phyloP scores from a whole-genome alignment of 805 yeast species.

The Cyberlindnera maclurae region DNA sequence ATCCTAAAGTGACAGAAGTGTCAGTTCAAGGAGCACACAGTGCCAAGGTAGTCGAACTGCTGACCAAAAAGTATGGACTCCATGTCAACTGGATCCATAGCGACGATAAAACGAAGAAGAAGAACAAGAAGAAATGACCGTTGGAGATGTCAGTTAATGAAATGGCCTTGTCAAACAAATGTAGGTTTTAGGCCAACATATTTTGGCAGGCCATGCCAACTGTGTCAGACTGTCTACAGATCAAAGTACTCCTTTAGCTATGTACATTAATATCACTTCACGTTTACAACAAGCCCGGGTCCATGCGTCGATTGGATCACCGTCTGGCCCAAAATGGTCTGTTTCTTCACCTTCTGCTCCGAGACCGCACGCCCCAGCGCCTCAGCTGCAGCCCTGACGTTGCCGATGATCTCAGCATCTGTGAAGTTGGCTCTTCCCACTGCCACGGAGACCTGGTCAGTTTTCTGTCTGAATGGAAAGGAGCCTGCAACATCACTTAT shows the following conservation, averaged over 20 bases:
- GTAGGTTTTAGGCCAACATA: no score
- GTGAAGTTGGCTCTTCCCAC: slow-evolving; percentile 73
- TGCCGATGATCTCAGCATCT: slow-evolving; percentile 67
- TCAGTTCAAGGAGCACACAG: slow-evolving; percentile 90
- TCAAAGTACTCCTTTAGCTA: background rate
- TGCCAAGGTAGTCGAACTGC: slow-evolving; percentile 47
- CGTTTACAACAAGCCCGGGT: slow-evolving; percentile 68
- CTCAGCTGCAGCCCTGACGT: slow-evolving; percentile 58
- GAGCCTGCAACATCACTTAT: slow-evolving; percentile 56
- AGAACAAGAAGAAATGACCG: slow-evolving; percentile 43
- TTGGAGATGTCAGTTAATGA: no score
- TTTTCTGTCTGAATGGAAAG: slow-evolving; percentile 71
- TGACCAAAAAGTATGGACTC: slow-evolving; percentile 54
- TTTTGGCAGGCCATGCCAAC: no score
- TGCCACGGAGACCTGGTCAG: slow-evolving; percentile 52
- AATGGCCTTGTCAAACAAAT: no score
- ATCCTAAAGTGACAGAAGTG: slow-evolving; percentile 56
- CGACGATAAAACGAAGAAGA: slow-evolving; percentile 53
- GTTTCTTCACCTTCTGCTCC: slow-evolving; percentile 57
- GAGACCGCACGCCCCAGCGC: slow-evolving; percentile 49
- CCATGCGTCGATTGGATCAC: slow-evolving; percentile 65
- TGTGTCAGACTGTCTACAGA: no score
- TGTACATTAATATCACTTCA: slow-evolving; percentile 15
- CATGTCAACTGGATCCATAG: slow-evolving; percentile 58
- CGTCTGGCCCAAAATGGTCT: slow-evolving; percentile 64